These are phyloP conservation scores for Macrocystidia cucumis DNA, from an alignment of 1,284 basidiomycete genomes.

Conservation along the genomic window DNA sequence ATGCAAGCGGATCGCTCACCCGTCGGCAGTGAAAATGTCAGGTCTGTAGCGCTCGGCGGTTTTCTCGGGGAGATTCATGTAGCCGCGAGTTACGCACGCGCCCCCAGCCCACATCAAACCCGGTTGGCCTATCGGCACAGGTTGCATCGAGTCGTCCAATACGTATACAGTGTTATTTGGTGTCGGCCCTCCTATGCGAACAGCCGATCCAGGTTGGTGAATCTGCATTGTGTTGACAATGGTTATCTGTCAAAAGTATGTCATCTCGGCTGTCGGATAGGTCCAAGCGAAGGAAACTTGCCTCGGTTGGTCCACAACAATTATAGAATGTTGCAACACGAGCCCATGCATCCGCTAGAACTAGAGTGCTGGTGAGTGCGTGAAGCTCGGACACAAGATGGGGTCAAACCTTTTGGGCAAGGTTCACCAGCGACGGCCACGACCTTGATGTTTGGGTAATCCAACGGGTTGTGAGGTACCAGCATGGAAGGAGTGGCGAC, in stretches of 20 bases:
- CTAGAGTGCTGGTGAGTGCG: conserved; percentile 17
- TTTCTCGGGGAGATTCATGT: conserved; percentile 45
- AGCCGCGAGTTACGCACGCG: conserved; percentile 43
- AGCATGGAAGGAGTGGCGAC: conserved; percentile 50
- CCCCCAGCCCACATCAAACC: conserved; percentile 59
- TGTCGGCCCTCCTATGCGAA: conserved; percentile 48
- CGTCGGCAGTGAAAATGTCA: conserved; percentile 44
- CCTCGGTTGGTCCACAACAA: conserved; percentile 43
- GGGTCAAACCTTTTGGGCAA: conserved; percentile 41
- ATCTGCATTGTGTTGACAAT: conserved; percentile 52
- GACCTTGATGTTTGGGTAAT: conserved; percentile 49
- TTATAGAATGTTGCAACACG: conserved; percentile 32
- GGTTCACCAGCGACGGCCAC: conserved; percentile 56
- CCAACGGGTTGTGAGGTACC: conserved; percentile 39
- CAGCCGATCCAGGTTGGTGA: conserved; percentile 30
- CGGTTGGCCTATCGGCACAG: conserved; percentile 41
- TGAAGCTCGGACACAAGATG: neutral
- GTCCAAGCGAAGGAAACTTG: conserved; percentile 14
- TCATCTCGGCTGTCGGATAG: neutral
- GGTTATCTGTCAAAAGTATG: conserved; percentile 32
- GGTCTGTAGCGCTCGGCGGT: conserved; percentile 41
- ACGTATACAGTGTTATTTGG: conserved; percentile 56
- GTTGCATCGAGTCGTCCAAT: conserved; percentile 40
- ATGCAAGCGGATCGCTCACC: conserved; percentile 23
- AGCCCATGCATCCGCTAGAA: conserved; percentile 49